Conservation (phyloP, 352 stramenopile genomes). For the Blastocystis hominis region DNA sequence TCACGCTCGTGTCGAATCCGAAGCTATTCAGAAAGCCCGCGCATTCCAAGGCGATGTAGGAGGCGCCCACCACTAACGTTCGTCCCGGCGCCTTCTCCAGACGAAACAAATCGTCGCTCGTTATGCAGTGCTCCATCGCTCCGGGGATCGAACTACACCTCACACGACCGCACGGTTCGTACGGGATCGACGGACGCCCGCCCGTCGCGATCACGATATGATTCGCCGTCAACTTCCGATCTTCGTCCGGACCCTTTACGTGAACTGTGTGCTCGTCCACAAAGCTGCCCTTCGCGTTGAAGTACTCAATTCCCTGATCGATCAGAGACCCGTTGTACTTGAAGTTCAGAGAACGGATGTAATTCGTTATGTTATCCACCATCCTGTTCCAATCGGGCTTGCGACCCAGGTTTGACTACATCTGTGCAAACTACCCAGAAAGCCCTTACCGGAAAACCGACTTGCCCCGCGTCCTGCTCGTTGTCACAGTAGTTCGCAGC, state of each 20-base stretch:
- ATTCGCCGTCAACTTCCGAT: conserved; percentile 77
- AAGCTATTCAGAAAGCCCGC: conserved; percentile 87
- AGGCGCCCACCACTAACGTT: conserved; percentile 86
- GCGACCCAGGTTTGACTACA: background rate
- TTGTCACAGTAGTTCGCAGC: conserved; percentile 79
- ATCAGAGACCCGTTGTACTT: conserved; percentile 22
- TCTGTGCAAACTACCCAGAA: background rate
- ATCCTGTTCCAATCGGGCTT: conserved; percentile 80
- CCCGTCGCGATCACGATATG: conserved; percentile 86
- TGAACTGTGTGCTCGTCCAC: conserved; percentile 82
- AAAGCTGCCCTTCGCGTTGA: conserved; percentile 65
- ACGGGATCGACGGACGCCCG: conserved; percentile 76
- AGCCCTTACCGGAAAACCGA: conserved; percentile 71
- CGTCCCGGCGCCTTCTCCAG: conserved; percentile 69
- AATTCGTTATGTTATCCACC: conserved; percentile 82
- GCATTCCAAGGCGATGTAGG: conserved; percentile 93
- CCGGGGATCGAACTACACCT: conserved; percentile 42
- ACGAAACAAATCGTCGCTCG: conserved; percentile 66
- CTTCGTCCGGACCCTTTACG: conserved; percentile 72
- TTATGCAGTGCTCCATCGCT: conserved; percentile 78
- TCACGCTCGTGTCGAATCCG: conserved; percentile 87
- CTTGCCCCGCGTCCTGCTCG: conserved; percentile 73
- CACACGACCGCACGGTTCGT: conserved; percentile 70
- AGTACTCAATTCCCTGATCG: conserved; percentile 19
- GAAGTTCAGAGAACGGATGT: conserved; percentile 95